A percentile compares a stretch with the other conserved stretches of the same genome.
Conservation (phyloP, 2,329 filamentous ascomycete species). For the Emmonsiellopsis sp. region DNA sequence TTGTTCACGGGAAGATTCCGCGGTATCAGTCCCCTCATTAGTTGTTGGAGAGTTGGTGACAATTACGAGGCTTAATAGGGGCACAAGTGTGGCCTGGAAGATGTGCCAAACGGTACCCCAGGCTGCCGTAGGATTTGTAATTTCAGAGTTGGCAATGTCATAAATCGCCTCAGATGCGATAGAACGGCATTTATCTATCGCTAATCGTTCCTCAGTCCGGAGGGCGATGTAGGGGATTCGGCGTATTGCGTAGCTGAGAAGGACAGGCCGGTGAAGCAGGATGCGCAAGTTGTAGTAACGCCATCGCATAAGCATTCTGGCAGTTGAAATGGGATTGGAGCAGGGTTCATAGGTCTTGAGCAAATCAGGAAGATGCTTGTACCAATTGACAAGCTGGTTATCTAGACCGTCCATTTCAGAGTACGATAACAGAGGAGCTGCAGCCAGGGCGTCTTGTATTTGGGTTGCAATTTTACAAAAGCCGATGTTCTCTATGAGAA, state of each 20-base stretch:
- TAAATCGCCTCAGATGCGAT: conserved; percentile 63
- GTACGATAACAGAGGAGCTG: conserved; percentile 55
- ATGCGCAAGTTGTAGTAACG: conserved; percentile 70
- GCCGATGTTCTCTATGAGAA: conserved; percentile 65
- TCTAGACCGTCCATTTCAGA: conserved; percentile 61
- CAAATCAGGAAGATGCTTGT: conserved; percentile 59
- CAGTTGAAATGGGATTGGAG: conserved; percentile 60
- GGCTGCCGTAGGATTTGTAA: conserved; percentile 64
- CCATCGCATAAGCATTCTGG: conserved; percentile 71
- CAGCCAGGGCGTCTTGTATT: conserved; percentile 66
- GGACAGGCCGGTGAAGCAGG: conserved; percentile 63
- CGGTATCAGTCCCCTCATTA: conserved; percentile 53
- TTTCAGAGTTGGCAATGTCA: conserved; percentile 62
- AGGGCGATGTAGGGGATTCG: conserved; percentile 42
- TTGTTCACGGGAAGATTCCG: conserved; percentile 43
- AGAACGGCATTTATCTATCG: conserved; percentile 61
- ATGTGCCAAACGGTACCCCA: conserved; percentile 79
- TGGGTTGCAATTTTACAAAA: conserved; percentile 72
- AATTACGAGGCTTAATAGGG: conserved; percentile 61
- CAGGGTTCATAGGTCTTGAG: conserved; percentile 57
- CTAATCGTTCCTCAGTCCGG: conserved; percentile 55
- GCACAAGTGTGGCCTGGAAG: conserved; percentile 72
- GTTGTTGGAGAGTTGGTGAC: conserved; percentile 21
- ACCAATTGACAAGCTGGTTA: conserved; percentile 61
- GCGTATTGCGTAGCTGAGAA: conserved; percentile 55